Evolutionary conservation across 2,329 filamentous ascomycete genomes (phyloP), one percentile per base, ranked within the genome.

Genomic region (Scedosporium apiospermum): DNA sequence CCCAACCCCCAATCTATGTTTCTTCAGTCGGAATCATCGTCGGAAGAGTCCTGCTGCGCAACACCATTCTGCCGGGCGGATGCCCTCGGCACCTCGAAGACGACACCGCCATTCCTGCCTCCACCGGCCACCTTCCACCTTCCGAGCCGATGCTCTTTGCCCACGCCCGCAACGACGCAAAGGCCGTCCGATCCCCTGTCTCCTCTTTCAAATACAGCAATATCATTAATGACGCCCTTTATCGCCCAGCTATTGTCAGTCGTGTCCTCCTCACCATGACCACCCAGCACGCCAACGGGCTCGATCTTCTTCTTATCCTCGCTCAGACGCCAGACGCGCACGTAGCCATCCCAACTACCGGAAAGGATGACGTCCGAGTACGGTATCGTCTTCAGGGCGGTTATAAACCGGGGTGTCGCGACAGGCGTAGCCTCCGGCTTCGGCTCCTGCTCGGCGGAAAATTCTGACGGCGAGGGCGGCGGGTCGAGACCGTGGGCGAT

Each of bases 271-370:
- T 70, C 65, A 2, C 65, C 62, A 23, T 68, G 65, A 18, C 70
- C 74, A 12, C 85, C 88, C 34, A 95, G 77, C 1, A 85, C 80
- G 1, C 91, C 92, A 6, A 91, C 75, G 0, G 84, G 76, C 69
- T 95, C 87, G 55, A 99, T 83, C 66, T 82, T 86, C 72, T 85
- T 85, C 76, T 93, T 95, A 72, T 97, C 93, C 51, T 90, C 85
- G 61, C 87, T 89, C 21, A 99, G 81, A 65, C 83, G 86, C 95
- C 95, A 99, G 4, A 88, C 88, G 59, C 93, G 82, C 63, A 99
- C 82, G 73, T 85, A 87, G 2, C 95, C 95, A 71, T 96, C 95
- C 93, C 93, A 99, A 74, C 91, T 96, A 38, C 93, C 95, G 67
- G 88, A 96, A 60, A 99, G 80, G 63, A 99, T 85, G 60, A 96